Evolutionary conservation across 768 basidiomycete species (phyloP).

Genomic region (Russula earlei): DNA sequence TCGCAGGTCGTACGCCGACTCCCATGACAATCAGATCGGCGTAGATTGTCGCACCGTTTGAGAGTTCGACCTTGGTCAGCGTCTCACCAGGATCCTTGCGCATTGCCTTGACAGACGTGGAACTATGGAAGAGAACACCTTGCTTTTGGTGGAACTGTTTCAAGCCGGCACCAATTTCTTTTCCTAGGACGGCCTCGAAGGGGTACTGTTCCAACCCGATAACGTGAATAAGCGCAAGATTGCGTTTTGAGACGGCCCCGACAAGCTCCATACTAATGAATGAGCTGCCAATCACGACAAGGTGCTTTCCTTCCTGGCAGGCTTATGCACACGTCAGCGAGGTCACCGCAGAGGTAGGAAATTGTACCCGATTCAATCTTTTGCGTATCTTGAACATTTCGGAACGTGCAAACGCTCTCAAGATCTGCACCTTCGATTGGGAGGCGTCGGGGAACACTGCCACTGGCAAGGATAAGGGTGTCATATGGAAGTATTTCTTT

Average conservation of each 20-base stretch:
- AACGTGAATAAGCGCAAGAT: constrained; percentile 73
- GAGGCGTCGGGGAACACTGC: constrained; percentile 61
- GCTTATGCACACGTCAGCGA: constrained; percentile 28
- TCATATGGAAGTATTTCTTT: constrained; percentile 61
- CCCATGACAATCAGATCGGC: constrained; percentile 81
- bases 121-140: constrained; percentile 80
- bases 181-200: constrained; percentile 74
- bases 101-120: constrained; percentile 58
- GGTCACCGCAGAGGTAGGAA: background rate
- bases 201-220: constrained; percentile 78
- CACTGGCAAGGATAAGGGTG: constrained; percentile 70
- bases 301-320: constrained; percentile 59
- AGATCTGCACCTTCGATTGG: constrained; percentile 69
- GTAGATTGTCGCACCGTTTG: constrained; percentile 37
- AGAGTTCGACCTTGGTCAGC: constrained; percentile 39
- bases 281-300: constrained; percentile 79
- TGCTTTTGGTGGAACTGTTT: constrained; percentile 74
- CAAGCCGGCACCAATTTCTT: constrained; percentile 66
- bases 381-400: constrained; percentile 61
- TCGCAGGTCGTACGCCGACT: constrained; percentile 79
- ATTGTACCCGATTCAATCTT: constrained; percentile 55
- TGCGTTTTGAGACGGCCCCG: constrained; percentile 58
- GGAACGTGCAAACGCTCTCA: constrained; percentile 68
- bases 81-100: constrained; percentile 40
- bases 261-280: constrained; percentile 95